Base-by-base conservation (phyloP, 768 basidiomycete genomes). In the Piloderma croceum region DNA sequence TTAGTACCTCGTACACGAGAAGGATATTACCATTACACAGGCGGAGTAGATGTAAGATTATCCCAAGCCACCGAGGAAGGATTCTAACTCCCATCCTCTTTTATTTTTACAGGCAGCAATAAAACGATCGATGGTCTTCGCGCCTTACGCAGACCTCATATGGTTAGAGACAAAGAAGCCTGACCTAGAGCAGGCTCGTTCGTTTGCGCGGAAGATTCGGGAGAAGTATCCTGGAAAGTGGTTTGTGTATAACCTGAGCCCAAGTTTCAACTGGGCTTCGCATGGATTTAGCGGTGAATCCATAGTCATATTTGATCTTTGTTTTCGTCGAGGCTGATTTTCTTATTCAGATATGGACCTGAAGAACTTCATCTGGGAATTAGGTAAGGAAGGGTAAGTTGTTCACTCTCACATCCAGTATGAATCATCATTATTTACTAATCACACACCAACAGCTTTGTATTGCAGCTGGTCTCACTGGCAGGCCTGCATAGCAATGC, bases 151-250 rank as follows among this genome's bases (percentile, higher is more conserved):
- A 11, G 91, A 96, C 60, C 73, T 93, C 50, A 67, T 93, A 33
- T 96, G 91, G 92, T 73, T 93, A 32, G 92, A 94, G 67, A 96
- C 92, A 2, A 91, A 89, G 52, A 71, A 73, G n/a, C 91, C 92
- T 7, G 75, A 90, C 56, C 68, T 94, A 18, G 71, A 79, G 42
- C 78, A 90, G 56, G 91, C 91, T 3, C 71, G 77, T 24, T 74
- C 70, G 23, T 90, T 93, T 60, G 82, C 91, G 3, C 67, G 82
- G 33, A 75, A 75, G 54, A 86, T 93, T 50, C 68, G 84, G 39
- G 76, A 75, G 47, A 70, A 71, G 54, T 76, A 76, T 53, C 89
- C 90, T 29, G 78, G 71, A 46, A 90, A 88, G 82, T 82, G 78
- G 80, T 77, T 96, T 49, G 90, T 94, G 17, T 96, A 93, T 58